Conservation (phyloP, 768 basidiomycete genomes). For the Pleurotus pulmonarius region DNA sequence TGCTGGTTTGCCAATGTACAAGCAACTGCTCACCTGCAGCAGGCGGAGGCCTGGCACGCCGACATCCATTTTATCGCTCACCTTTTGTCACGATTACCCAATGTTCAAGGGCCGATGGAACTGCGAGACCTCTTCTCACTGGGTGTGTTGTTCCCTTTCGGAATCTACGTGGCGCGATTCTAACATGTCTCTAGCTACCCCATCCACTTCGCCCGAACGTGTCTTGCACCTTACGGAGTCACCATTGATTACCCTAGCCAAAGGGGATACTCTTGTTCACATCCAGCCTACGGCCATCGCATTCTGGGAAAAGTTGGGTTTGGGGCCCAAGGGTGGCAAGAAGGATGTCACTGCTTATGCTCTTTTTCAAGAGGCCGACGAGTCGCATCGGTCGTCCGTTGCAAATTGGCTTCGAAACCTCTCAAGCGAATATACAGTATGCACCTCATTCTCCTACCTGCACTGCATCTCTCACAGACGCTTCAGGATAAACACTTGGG, state of each 20-base stretch:
- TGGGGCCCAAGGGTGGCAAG: slow-evolving; percentile 64
- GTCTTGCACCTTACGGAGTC: slow-evolving; percentile 33
- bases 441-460: slow-evolving; percentile 17
- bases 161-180: not conserved
- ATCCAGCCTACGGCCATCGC: slow-evolving; percentile 65
- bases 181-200: not conserved
- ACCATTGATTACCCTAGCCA: slow-evolving; percentile 63
- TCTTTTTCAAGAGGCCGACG: slow-evolving; percentile 60
- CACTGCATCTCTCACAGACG: slow-evolving; percentile 11
- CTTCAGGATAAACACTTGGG: slow-evolving; percentile 62
- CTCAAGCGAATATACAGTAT: slow-evolving; percentile 54
- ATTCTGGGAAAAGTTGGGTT: slow-evolving; percentile 84
- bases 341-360: slow-evolving; percentile 71
- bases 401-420: slow-evolving; percentile 58
- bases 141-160: slow-evolving; percentile 19
- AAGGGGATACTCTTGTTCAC: slow-evolving; percentile 67
- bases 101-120: slow-evolving; percentile 36
- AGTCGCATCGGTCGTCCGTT: slow-evolving; percentile 43
- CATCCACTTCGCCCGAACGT: slow-evolving; percentile 6
- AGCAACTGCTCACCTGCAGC: slow-evolving; percentile 15
- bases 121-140: slow-evolving; percentile 40
- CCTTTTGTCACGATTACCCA: slow-evolving; percentile 37
- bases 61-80: slow-evolving; percentile 46
- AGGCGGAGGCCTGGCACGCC: slow-evolving; percentile 49
- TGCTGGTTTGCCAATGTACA: slow-evolving; percentile 51